These are phyloP conservation scores for Podaxis sp. DNA, from an alignment of 768 basidiomycete genomes.

Conservation along the genomic window DNA sequence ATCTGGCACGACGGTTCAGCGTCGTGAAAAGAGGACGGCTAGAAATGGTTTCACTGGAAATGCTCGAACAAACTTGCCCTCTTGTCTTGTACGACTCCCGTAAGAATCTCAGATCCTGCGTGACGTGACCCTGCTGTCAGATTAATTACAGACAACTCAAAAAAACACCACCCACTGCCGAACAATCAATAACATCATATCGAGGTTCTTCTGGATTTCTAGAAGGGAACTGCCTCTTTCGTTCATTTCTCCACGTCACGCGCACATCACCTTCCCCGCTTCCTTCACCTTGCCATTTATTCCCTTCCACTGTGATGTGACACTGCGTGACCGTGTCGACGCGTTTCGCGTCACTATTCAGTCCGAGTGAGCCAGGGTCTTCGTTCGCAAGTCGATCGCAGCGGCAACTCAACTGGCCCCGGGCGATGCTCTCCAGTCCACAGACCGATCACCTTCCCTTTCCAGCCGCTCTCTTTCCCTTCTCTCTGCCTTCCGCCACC, in stretches of 20 bases:
- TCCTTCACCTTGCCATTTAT: slow-evolving; percentile 12
- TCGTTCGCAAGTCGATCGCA: slow-evolving; percentile 9
- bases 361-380: slow-evolving; percentile 10
- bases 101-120: slow-evolving; percentile 26
- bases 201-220: slow-evolving; percentile 26
- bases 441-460: slow-evolving; percentile 8
- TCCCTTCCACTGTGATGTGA: slow-evolving; percentile 11
- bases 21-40: neutral
- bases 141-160: slow-evolving; percentile 19
- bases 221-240: slow-evolving; percentile 20
- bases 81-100: slow-evolving; percentile 13
- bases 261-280: slow-evolving; percentile 9
- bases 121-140: slow-evolving; percentile 26
- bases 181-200: slow-evolving; percentile 27
- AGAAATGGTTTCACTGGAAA: slow-evolving; percentile 3
- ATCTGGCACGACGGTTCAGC: slow-evolving; percentile 11
- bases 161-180: slow-evolving; percentile 19
- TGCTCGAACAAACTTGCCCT: slow-evolving; percentile 6
- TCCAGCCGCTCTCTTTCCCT: slow-evolving; percentile 4
- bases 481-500: slow-evolving; percentile 16
- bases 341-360: slow-evolving; percentile 12
- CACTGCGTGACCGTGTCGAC: slow-evolving; percentile 10
- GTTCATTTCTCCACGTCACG: slow-evolving; percentile 8
- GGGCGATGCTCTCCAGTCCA: neutral
- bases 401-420: slow-evolving; percentile 13